Conservation (phyloP, 768 basidiomycete species). For the Hemileccinum rubropunctum region DNA sequence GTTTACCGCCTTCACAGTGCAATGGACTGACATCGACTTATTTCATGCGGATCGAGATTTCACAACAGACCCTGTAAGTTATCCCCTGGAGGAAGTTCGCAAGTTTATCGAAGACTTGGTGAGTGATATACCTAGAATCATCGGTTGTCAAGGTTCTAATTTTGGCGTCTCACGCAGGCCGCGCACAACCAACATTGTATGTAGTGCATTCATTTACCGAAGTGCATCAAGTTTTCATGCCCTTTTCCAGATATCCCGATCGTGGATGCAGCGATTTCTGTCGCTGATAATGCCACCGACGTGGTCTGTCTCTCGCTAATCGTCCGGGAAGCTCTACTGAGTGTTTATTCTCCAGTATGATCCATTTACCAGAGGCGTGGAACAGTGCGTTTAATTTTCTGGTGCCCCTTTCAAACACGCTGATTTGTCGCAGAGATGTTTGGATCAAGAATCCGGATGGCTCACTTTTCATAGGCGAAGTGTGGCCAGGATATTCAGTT, state of each 20-base stretch:
- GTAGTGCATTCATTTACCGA: background rate
- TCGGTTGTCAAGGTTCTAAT: background rate
- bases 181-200: slow-evolving; percentile 25
- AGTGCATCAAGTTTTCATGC: background rate
- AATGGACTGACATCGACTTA: slow-evolving; percentile 77
- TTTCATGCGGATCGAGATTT: slow-evolving; percentile 71
- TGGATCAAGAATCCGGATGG: slow-evolving; percentile 75
- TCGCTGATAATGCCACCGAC: slow-evolving; percentile 57
- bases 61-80: slow-evolving; percentile 62
- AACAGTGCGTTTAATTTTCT: slow-evolving; percentile 39
- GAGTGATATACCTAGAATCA: slow-evolving; percentile 15
- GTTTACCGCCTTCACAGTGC: slow-evolving; percentile 36
- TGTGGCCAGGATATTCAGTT: slow-evolving; percentile 75
- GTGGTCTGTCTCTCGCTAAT: slow-evolving; percentile 39
- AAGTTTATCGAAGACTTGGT: slow-evolving; percentile 55
- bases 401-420: background rate
- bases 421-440: slow-evolving; percentile 42
- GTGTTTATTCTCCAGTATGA: slow-evolving; percentile 45
- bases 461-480: slow-evolving; percentile 67
- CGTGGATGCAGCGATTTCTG: slow-evolving; percentile 58
- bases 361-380: slow-evolving; percentile 60
- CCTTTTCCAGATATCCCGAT: slow-evolving; percentile 57
- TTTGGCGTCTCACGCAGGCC: background rate
- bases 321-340: background rate
- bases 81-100: slow-evolving; percentile 50